Evolutionary conservation across 305 asterid species (phyloP).

Genomic region (Striga hermonthica): DNA sequence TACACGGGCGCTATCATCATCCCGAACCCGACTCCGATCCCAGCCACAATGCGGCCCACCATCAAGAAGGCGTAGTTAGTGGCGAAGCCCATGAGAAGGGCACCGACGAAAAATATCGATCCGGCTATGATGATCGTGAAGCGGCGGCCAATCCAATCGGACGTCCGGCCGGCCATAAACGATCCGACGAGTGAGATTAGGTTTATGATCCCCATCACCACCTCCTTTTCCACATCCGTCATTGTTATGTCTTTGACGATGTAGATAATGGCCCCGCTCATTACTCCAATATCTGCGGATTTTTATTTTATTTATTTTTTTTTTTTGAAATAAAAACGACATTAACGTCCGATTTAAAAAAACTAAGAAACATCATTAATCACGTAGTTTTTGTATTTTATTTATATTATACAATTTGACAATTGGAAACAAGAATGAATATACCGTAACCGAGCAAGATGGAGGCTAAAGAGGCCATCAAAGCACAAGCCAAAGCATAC

Average conservation of each 20-base stretch:
- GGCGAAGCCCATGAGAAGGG: constrained; percentile 14
- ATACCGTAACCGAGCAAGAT: constrained; percentile 44
- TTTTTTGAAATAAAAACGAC: not conserved
- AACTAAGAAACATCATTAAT: not conserved
- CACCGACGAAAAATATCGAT: constrained; percentile 1
- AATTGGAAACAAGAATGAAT: not conserved
- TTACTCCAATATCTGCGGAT: not conserved
- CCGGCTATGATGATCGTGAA: constrained; percentile 11
- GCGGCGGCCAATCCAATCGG: constrained; percentile 13
- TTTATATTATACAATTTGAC: not conserved
- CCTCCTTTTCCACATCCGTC: constrained; percentile 7
- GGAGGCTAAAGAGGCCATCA: constrained; percentile 39
- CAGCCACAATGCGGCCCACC: constrained; percentile 13
- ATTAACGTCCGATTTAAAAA: not conserved
- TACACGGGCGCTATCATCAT: constrained; percentile 15
- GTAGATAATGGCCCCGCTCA: constrained; percentile 18
- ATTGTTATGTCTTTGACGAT: not conserved
- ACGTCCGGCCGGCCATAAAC: constrained; percentile 2
- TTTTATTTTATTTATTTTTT: not conserved
- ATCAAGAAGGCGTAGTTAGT: constrained; percentile 12
- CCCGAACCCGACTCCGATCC: constrained; percentile 6
- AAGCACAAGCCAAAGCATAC: constrained; percentile 39
- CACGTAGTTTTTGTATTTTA: not conserved
- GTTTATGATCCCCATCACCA: constrained; percentile 9
- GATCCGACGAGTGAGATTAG: constrained; percentile 4